Evolutionary conservation across 1,139 yeast genomes (phyloP).

Genomic region (Geotrichum histeridarum): DNA sequence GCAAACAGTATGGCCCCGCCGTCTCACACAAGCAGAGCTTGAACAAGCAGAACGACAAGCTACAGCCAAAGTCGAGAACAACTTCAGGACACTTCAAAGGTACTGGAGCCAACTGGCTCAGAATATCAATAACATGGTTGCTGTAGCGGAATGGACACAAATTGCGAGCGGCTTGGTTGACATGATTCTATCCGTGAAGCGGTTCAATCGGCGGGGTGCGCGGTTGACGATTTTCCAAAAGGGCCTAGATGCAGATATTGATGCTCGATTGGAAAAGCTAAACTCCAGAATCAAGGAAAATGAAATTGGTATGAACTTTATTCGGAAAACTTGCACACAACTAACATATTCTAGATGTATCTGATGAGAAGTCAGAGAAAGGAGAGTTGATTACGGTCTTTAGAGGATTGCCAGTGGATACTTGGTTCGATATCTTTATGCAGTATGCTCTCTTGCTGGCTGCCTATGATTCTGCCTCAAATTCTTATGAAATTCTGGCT

Average conservation of each 20-base stretch:
- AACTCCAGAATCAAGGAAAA: slow-evolving; percentile 23
- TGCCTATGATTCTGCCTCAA: slow-evolving; percentile 56
- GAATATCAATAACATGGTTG: slow-evolving; percentile 49
- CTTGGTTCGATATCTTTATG: slow-evolving; percentile 83
- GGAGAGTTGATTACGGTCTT: slow-evolving; percentile 50
- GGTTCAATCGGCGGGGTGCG: slow-evolving; percentile 69
- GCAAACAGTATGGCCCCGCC: neutral
- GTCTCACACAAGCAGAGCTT: slow-evolving; percentile 47
- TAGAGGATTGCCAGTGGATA: slow-evolving; percentile 69
- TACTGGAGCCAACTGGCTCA: slow-evolving; percentile 31
- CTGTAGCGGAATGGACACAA: slow-evolving; percentile 77
- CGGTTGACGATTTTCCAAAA: slow-evolving; percentile 3
- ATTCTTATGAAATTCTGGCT: slow-evolving; percentile 65
- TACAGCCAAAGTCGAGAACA: slow-evolving; percentile 54
- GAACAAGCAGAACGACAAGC: slow-evolving; percentile 55
- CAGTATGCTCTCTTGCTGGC: slow-evolving; percentile 61
- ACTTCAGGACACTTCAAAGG: slow-evolving; percentile 56
- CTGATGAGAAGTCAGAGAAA: slow-evolving; percentile 48
- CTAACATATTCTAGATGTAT: slow-evolving; percentile 8
- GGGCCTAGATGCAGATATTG: slow-evolving; percentile 56
- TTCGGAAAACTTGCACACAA: neutral
- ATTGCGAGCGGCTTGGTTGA: slow-evolving; percentile 78
- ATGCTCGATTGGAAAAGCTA: slow-evolving; percentile 65
- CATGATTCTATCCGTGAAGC: slow-evolving; percentile 68
- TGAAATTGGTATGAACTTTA: slow-evolving; percentile 34